phyloP scores from a whole-genome alignment of 768 basidiomycete species.

The Ramaria sp. region DNA sequence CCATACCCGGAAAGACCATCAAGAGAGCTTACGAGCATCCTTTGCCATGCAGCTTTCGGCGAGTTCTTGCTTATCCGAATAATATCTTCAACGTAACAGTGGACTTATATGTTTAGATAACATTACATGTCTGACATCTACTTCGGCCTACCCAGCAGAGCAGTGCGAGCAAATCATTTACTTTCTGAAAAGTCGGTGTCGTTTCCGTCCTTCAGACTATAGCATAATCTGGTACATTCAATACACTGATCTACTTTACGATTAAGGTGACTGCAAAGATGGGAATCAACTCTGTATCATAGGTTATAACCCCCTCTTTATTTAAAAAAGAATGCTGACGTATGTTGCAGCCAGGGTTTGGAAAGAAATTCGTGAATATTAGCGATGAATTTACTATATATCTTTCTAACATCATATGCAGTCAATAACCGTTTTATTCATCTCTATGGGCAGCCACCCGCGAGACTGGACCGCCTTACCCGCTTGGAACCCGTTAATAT shows the following conservation, averaged over 20 bases:
- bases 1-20: conserved; percentile 27
- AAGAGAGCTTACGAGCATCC: conserved; percentile 34
- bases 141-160: conserved; percentile 42
- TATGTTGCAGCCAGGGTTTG: background rate
- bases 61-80: conserved; percentile 9
- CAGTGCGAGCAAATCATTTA: conserved; percentile 38
- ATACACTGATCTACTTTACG: background rate
- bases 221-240: background rate
- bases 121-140: conserved; percentile 47
- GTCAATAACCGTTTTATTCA: conserved; percentile 41
- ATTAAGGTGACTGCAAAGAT: background rate
- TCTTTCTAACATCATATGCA: conserved; percentile 14
- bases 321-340: background rate
- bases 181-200: conserved; percentile 28
- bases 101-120: conserved; percentile 29
- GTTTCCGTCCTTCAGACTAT: conserved; percentile 22
- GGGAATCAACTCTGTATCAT: background rate
- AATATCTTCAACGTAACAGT: background rate
- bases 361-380: background rate
- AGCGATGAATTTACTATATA: background rate
- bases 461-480: conserved; percentile 21
- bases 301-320: background rate
- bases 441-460: conserved; percentile 37
- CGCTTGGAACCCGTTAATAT: conserved; percentile 36
- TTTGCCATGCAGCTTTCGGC: conserved; percentile 49